A percentile compares a stretch with the other conserved stretches of the same genome.
Evolutionary conservation across 2,329 filamentous ascomycete species (phyloP).

Genomic region (Dendrostoma leiphaemia): DNA sequence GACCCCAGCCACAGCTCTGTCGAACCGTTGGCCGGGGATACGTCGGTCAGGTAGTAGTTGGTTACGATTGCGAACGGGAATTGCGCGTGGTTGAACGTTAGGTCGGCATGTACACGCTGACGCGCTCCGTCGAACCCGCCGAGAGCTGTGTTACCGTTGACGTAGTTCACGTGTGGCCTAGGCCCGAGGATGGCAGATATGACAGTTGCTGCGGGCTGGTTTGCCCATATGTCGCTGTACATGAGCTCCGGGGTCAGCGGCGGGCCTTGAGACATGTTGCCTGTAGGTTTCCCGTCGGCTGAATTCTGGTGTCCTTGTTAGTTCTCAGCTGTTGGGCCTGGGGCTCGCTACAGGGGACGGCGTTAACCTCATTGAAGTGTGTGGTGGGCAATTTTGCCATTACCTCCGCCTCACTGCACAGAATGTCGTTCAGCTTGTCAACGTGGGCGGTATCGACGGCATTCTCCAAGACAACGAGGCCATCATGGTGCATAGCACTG

Average conservation of each 20-base stretch:
- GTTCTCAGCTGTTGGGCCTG: background rate
- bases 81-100: constrained; percentile 43
- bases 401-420: constrained; percentile 33
- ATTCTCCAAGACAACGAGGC: constrained; percentile 34
- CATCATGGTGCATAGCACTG: constrained; percentile 34
- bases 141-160: constrained; percentile 39
- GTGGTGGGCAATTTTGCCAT: constrained; percentile 20
- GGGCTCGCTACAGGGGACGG: too few species aligned
- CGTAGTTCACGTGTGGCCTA: constrained; percentile 33
- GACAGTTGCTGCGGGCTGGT: constrained; percentile 33
- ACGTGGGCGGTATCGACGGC: constrained; percentile 33
- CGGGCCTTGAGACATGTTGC: constrained; percentile 23
- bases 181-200: constrained; percentile 37
- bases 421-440: constrained; percentile 31
- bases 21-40: constrained; percentile 41
- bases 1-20: constrained; percentile 52
- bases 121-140: constrained; percentile 22
- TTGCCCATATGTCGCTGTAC: constrained; percentile 23
- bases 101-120: constrained; percentile 40
- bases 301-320: background rate
- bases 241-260: constrained; percentile 4
- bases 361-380: constrained; percentile 19
- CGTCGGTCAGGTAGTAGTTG: constrained; percentile 45
- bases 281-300: background rate
- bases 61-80: constrained; percentile 47